phyloP scores from a whole-genome alignment of 2,329 filamentous ascomycete genomes.

The Epichloe gansuensis region DNA sequence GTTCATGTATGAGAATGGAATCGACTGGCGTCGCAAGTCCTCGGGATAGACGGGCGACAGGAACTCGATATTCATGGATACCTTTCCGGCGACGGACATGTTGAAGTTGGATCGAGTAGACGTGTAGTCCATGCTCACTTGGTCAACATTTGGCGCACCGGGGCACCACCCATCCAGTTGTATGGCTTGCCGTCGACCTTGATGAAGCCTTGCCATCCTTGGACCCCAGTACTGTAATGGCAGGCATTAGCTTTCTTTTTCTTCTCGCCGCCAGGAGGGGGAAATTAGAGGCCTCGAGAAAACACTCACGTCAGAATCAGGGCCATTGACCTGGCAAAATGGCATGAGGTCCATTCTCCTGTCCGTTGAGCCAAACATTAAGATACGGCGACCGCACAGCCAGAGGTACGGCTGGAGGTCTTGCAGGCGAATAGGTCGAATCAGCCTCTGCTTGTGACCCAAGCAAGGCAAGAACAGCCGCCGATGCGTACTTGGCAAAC shows the following conservation, averaged over 20 bases:
- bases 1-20: slow-evolving; percentile 59
- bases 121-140: slow-evolving; percentile 56
- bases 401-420: slow-evolving; percentile 57
- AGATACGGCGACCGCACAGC: slow-evolving; percentile 67
- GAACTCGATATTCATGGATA: slow-evolving; percentile 57
- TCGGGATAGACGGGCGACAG: slow-evolving; percentile 56
- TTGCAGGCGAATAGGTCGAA: slow-evolving; percentile 50
- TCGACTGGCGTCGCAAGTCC: slow-evolving; percentile 54
- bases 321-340: slow-evolving; percentile 59
- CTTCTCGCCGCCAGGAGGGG: neutral
- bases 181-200: slow-evolving; percentile 52
- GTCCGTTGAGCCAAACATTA: slow-evolving; percentile 55
- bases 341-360: slow-evolving; percentile 49
- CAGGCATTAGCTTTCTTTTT: neutral
- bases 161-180: slow-evolving; percentile 55
- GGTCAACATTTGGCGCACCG: slow-evolving; percentile 38
- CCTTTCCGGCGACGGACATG: slow-evolving; percentile 47
- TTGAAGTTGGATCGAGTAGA: slow-evolving; percentile 61
- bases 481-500: slow-evolving; percentile 11
- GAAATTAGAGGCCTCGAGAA: neutral
- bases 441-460: slow-evolving; percentile 9
- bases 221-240: slow-evolving; percentile 32
- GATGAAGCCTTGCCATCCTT: slow-evolving; percentile 58
- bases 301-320: slow-evolving; percentile 49
- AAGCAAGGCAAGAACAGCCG: slow-evolving; percentile 9